These are phyloP conservation scores for Entomortierella parvispora DNA, from an alignment of 192 early-diverging fungal genomes.

Conservation along the genomic window DNA sequence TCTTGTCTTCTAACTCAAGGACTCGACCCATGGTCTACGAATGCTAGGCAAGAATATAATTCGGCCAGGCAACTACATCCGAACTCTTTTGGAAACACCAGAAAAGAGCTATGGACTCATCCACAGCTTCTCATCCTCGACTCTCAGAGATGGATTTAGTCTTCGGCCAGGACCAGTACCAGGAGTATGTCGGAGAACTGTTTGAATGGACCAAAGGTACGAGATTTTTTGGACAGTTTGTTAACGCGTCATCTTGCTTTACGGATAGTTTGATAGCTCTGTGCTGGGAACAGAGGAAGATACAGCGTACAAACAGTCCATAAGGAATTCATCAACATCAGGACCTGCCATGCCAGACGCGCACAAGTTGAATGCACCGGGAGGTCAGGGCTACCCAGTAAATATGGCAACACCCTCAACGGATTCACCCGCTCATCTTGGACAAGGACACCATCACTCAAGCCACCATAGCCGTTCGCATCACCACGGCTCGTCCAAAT, in stretches of 20 bases:
- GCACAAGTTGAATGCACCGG: constrained; percentile 11
- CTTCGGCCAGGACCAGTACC: constrained; percentile 45
- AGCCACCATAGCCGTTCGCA: constrained; percentile 18
- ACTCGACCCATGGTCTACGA: neutral
- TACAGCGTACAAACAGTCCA: constrained; percentile 2
- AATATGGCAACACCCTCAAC: neutral
- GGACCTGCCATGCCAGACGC: neutral
- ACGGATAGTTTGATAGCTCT: constrained; percentile 33
- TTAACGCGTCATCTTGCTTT: neutral
- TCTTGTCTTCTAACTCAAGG: neutral
- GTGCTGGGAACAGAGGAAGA: constrained; percentile 47
- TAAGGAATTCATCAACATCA: constrained; percentile 6
- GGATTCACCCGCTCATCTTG: constrained; percentile 7
- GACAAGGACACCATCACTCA: constrained; percentile 16
- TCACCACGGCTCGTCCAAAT: constrained; percentile 29
- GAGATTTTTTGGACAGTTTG: no score
- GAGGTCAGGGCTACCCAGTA: constrained; percentile 10
- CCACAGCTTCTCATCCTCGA: constrained; percentile 35
- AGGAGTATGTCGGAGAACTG: constrained; percentile 18
- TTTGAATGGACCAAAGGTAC: no score
- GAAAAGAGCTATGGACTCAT: constrained; percentile 46
- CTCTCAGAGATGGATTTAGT: constrained; percentile 40
- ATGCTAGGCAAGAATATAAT: constrained; percentile 42
- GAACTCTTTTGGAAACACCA: constrained; percentile 38
- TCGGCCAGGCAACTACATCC: constrained; percentile 47